Base-by-base conservation (phyloP, 305 asterid genomes). In the Salvia sclarea region DNA sequence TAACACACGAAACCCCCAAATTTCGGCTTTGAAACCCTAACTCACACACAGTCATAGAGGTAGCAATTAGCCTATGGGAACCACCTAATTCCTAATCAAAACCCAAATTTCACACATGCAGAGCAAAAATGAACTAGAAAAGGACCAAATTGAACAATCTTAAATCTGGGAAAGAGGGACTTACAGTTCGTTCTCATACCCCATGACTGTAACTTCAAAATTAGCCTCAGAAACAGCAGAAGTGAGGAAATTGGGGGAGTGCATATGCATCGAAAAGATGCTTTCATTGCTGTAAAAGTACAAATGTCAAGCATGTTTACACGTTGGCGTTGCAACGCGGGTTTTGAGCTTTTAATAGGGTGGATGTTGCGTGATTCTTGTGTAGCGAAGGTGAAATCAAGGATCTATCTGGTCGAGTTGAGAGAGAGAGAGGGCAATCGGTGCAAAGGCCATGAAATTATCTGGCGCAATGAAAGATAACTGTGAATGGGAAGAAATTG, bases 101-200 rank as follows among this genome's bases (percentile, higher is more conserved):
- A n/a, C 33, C 69, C 45, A 28, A 61, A 50, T 14, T 17, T 14
- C 6, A 8, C 3, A 6, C 31, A 62, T 28, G 50, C 17, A 0
- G 13, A 7, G 24, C 3, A 64, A 8, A 28, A 28, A n/a, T 44
- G 40, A 54, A 73, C 44, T 2, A 10, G 50, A 10, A 9, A 12
- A 24, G 70, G 62, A 61, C 53, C 56, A 41, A 83, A 71, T 68
- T 72, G 76, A 30, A 69, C 0, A 38, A 64, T 40, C 47, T 44
- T 38, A 50, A 11, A 40, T 12, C 10, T 50, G 22, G 64, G 56
- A 38, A 25, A 64, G 20, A 2, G 38, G 50, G 55, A 69, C 91
- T 87, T 69, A 87, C 91, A 74, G 90, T 45, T 87, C 84, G 75
- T 81, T 81, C 8, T 75, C 82, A 81, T 70, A 74, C 21, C 78